Percentiles rank a stretch among this genome's conserved stretches.
These are phyloP conservation scores for Boletus sp. DNA, from an alignment of 768 basidiomycete species.

Conservation along the genomic window DNA sequence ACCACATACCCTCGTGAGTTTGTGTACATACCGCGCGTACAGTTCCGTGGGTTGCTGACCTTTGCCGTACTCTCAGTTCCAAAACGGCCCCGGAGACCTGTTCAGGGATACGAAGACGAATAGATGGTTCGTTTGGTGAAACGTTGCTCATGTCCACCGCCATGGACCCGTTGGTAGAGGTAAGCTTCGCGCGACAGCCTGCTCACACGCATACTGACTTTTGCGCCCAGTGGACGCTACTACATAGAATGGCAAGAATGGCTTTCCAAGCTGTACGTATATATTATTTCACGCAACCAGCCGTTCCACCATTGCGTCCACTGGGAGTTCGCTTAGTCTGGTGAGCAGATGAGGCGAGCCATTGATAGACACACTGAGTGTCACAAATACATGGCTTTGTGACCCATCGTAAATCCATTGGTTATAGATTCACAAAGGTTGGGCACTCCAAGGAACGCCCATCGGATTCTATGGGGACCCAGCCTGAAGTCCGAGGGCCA, in stretches of 20 bases:
- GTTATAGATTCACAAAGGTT: no score
- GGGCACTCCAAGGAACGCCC: no score
- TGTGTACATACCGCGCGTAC: neutral
- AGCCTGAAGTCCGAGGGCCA: no score
- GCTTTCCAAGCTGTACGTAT: conserved; percentile 2
- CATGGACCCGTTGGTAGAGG: conserved; percentile 5
- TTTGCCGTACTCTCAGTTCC: conserved; percentile 48
- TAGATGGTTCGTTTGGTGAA: conserved; percentile 5
- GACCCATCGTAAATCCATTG: no score
- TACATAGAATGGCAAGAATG: conserved; percentile 5
- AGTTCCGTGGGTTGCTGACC: neutral
- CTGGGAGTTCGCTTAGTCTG: neutral
- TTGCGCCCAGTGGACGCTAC: neutral
- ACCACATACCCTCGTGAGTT: conserved; percentile 76
- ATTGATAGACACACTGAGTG: neutral
- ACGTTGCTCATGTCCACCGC: neutral
- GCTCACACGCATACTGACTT: neutral
- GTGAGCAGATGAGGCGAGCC: neutral
- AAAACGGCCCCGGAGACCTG: conserved; percentile 63
- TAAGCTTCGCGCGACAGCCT: neutral
- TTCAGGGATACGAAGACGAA: conserved; percentile 76
- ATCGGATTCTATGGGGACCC: no score
- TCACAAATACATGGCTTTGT: no score
- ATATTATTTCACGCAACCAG: neutral
- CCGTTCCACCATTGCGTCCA: neutral